A percentile compares a stretch with the other conserved stretches of the same genome.
These are phyloP conservation scores for Lactuca sativa DNA, from an alignment of 129 eudicot species.

Conservation along the genomic window DNA sequence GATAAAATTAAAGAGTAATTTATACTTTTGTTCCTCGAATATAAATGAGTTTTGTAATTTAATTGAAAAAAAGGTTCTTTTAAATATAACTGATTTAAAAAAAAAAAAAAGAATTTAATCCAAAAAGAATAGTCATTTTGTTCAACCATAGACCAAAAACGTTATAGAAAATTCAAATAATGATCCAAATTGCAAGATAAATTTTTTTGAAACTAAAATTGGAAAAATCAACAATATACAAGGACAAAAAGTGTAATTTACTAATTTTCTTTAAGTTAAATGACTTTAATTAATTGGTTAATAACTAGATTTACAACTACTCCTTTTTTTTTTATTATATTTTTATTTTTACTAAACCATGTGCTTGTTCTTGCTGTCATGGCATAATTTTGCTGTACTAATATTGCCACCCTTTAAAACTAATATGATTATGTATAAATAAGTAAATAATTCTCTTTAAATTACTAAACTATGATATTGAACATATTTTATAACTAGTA, in stretches of 20 bases:
- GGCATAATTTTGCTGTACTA: conserved; percentile 27
- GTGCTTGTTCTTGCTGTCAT: conserved; percentile 31
- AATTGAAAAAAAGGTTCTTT: too few species aligned
- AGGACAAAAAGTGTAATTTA: not conserved
- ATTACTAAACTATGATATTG: not conserved
- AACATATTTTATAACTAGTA: not conserved
- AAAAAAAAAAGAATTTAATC: too few species aligned
- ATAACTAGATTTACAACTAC: conserved; percentile 19
- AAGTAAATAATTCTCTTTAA: not conserved
- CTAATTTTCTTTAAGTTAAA: not conserved
- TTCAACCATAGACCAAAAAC: too few species aligned
- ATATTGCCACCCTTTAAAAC: not conserved
- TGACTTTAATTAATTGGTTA: conserved; percentile 11
- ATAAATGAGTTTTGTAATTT: too few species aligned
- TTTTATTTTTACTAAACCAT: conserved; percentile 19
- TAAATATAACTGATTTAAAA: too few species aligned
- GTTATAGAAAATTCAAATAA: too few species aligned
- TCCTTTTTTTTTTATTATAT: not conserved
- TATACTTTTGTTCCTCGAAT: too few species aligned
- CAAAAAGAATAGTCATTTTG: too few species aligned
- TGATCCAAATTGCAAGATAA: too few species aligned
- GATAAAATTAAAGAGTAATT: not conserved
- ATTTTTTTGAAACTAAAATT: too few species aligned
- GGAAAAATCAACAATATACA: not conserved
- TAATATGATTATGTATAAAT: not conserved